A percentile compares a stretch with the other conserved stretches of the same genome.
phyloP scores from a whole-genome alignment of 306 rosid genomes.

The Trichosanthes cucumerina region DNA sequence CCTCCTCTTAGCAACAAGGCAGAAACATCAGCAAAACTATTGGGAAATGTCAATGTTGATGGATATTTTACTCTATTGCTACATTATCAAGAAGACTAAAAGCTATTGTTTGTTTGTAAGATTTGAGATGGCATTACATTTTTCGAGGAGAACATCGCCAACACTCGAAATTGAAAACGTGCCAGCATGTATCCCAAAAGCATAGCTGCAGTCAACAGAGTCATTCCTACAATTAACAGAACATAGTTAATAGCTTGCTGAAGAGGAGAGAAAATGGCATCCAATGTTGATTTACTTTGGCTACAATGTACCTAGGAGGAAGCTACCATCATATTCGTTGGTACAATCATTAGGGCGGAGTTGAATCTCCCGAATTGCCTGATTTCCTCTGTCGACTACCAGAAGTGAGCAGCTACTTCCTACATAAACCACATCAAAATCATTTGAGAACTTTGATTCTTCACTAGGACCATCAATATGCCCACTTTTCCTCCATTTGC shows the following conservation, averaged over 20 bases:
- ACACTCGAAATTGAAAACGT: slow-evolving; percentile 54
- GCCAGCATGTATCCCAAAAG: slow-evolving; percentile 92
- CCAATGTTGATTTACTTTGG: neutral
- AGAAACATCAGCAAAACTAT: neutral
- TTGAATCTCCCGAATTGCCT: slow-evolving; percentile 84
- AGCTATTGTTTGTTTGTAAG: neutral
- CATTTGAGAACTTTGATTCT: slow-evolving; percentile 87
- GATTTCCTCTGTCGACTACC: slow-evolving; percentile 87
- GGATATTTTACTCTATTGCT: neutral
- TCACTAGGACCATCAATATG: slow-evolving; percentile 97
- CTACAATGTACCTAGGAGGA: slow-evolving; percentile 50
- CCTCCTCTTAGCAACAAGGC: neutral
- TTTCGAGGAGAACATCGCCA: slow-evolving; percentile 57
- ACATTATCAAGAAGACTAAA: neutral
- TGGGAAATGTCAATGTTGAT: neutral
- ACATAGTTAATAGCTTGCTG: neutral
- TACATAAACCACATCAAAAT: slow-evolving; percentile 70
- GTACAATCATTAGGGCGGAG: slow-evolving; percentile 71
- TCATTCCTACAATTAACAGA: slow-evolving; percentile 46
- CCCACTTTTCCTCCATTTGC: slow-evolving; percentile 65
- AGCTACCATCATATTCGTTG: slow-evolving; percentile 38
- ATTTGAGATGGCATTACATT: slow-evolving; percentile 20
- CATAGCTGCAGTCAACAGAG: slow-evolving; percentile 50
- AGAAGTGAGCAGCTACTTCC: slow-evolving; percentile 78
- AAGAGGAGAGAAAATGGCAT: neutral